phyloP scores from a whole-genome alignment of 768 basidiomycete genomes.

The Calocybe cyanea region DNA sequence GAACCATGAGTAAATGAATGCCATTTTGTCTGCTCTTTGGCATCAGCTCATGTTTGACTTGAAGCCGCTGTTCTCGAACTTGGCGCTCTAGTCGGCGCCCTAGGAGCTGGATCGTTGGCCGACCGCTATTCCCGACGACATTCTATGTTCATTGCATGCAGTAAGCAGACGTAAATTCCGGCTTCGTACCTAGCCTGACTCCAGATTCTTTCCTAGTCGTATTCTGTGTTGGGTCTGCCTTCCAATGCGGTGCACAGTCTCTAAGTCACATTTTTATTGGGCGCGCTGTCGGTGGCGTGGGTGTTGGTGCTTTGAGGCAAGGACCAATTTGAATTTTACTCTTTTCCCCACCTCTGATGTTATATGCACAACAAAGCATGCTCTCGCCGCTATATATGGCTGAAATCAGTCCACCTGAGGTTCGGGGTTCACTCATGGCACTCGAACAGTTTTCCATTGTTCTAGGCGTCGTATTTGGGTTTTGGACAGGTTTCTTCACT shows the following conservation, averaged over 20 bases:
- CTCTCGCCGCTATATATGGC: constrained; percentile 81
- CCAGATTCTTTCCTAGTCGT: constrained; percentile 36
- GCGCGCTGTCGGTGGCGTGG: constrained; percentile 72
- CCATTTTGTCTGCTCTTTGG: background rate
- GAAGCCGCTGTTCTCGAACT: constrained; percentile 76
- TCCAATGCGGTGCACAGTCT: constrained; percentile 61
- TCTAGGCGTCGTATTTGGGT: constrained; percentile 75
- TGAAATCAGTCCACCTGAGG: constrained; percentile 79
- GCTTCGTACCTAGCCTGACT: background rate
- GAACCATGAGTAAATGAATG: constrained; percentile 62
- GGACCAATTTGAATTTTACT: constrained; percentile 6
- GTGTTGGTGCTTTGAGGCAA: constrained; percentile 74
- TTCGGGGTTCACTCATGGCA: constrained; percentile 74
- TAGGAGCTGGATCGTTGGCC: constrained; percentile 62
- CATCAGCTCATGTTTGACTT: background rate
- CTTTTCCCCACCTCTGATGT: constrained; percentile 4
- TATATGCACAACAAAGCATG: constrained; percentile 45
- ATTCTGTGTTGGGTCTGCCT: constrained; percentile 67
- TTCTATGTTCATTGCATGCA: constrained; percentile 65
- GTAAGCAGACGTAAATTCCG: constrained; percentile 34
- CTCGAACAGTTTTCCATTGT: constrained; percentile 82
- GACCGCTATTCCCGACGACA: constrained; percentile 64
- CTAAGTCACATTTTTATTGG: constrained; percentile 61
- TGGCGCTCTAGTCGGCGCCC: constrained; percentile 73
- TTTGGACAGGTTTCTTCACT: constrained; percentile 79